These are phyloP conservation scores for Calonectria hawksworthii DNA, from an alignment of 2,329 filamentous ascomycete genomes.

Conservation along the genomic window DNA sequence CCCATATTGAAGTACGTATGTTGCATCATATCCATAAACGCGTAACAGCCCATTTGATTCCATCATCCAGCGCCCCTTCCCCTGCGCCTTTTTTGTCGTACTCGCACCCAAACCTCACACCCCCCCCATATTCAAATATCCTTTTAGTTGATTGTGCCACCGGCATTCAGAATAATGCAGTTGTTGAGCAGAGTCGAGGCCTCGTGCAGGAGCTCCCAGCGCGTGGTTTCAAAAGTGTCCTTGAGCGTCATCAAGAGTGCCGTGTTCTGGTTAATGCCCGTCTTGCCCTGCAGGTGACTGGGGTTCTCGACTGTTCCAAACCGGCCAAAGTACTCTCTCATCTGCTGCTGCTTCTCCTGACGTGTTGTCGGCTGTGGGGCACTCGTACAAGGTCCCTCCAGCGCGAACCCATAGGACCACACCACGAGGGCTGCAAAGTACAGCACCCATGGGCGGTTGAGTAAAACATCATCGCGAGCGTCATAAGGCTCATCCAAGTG, in stretches of 20 bases:
- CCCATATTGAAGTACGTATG: constrained; percentile 31
- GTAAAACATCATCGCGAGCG: constrained; percentile 87
- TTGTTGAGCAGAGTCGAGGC: constrained; percentile 84
- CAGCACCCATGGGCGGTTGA: constrained; percentile 95
- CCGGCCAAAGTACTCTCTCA: constrained; percentile 82
- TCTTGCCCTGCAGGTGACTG: constrained; percentile 80
- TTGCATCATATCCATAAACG: constrained; percentile 26
- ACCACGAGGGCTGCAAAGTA: constrained; percentile 94
- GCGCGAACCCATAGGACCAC: constrained; percentile 93
- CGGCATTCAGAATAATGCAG: constrained; percentile 72
- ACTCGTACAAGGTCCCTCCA: constrained; percentile 81
- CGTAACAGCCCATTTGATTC: constrained; percentile 17
- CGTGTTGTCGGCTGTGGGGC: constrained; percentile 67
- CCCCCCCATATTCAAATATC: not conserved
- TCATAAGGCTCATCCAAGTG: constrained; percentile 73
- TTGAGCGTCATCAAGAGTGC: constrained; percentile 86
- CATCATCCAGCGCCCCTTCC: not conserved
- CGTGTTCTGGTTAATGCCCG: constrained; percentile 85
- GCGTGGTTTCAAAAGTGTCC: constrained; percentile 83
- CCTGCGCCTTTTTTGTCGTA: not conserved
- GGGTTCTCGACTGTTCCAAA: constrained; percentile 81
- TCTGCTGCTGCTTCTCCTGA: constrained; percentile 79
- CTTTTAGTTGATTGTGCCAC: constrained; percentile 45
- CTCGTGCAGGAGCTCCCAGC: constrained; percentile 94
- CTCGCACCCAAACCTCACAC: not conserved